A percentile compares a stretch with the other conserved stretches of the same genome.
phyloP scores from a whole-genome alignment of 345 rosid genomes.

The Acer negundo region DNA sequence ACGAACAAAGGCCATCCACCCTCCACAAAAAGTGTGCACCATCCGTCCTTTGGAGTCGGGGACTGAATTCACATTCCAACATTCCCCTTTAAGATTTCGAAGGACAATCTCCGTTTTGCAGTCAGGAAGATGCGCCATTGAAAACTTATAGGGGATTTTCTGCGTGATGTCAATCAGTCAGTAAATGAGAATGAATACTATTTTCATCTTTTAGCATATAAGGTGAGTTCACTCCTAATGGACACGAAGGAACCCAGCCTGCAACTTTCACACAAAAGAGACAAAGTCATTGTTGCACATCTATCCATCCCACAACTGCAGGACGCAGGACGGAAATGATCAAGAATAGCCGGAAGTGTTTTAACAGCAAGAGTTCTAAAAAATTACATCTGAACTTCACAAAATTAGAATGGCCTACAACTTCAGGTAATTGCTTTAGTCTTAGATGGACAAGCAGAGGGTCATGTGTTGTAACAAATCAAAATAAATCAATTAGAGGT shows the following conservation, averaged over 20 bases:
- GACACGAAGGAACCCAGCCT: neutral
- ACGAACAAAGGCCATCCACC: constrained; percentile 72
- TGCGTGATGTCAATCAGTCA: constrained; percentile 27
- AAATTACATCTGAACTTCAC: too few species aligned
- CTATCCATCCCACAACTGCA: neutral
- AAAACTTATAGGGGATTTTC: constrained; percentile 65
- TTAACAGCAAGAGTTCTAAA: too few species aligned
- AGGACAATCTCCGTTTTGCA: constrained; percentile 58
- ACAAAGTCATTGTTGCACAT: neutral
- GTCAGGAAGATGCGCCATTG: constrained; percentile 52
- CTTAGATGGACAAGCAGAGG: neutral
- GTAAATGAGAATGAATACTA: neutral
- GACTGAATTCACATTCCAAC: constrained; percentile 65
- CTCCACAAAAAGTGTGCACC: constrained; percentile 59
- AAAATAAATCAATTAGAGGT: neutral
- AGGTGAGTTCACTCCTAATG: neutral
- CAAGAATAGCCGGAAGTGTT: neutral
- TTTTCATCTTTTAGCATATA: neutral
- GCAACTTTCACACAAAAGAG: neutral
- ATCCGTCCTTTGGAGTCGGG: constrained; percentile 62
- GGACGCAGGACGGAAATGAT: neutral
- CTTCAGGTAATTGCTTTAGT: neutral
- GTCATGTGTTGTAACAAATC: neutral
- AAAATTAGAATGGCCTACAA: neutral
- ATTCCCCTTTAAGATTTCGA: constrained; percentile 43